Evolutionary conservation across 176 grass and related monocot genomes (phyloP), one percentile per base, ranked within the genome.

Genomic region (Oryza punctata): DNA sequence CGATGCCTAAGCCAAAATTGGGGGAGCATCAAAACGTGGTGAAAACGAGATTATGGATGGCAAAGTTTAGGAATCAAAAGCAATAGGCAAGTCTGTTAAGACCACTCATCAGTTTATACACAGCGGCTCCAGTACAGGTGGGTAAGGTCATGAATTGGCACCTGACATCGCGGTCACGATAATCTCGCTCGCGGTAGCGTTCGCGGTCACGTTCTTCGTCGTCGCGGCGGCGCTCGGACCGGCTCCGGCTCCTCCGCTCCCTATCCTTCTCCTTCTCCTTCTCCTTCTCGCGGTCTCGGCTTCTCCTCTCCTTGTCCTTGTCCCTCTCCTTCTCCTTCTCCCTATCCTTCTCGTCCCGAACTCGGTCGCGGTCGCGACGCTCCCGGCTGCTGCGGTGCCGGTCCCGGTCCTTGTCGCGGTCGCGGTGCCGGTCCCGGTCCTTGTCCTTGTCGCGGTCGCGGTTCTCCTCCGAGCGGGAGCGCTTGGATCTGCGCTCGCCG

Each of bases 161-260:
- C 96, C 96, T 99, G 75, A 84, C 15, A 67, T 94, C 89, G 11
- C 91, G 91, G 61, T 95, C 93, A 81, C 90, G 89, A 68, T 84
- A 91, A 18, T 91, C 92, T 49, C 84, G 85, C 3, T 93, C 91
- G 54, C 69, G 88, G 78, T 82, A n/a, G 79, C 73, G 82, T 13
- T 93, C 91, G 64, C 50, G 86, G 19, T 95, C 93, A 14, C 41
- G 81, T 2, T 92, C 96, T 40, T 88, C 91, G 0, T 93, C 96
- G 0, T 69, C 88, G 21, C 77, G 84, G 13, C 85, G 93, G 27
- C 69, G 88, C 82, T 94, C 92, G 4, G 89, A 91, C 52, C 91
- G 60, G 76, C 95, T 98, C 29, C 93, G 82, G 86, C 96, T 95
- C 85, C 93, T 89, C 64, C 91, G 81, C 46, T 93, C 90, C 47